Conservation (phyloP, 2,329 filamentous ascomycete genomes). For the Ophiobolus disseminans region DNA sequence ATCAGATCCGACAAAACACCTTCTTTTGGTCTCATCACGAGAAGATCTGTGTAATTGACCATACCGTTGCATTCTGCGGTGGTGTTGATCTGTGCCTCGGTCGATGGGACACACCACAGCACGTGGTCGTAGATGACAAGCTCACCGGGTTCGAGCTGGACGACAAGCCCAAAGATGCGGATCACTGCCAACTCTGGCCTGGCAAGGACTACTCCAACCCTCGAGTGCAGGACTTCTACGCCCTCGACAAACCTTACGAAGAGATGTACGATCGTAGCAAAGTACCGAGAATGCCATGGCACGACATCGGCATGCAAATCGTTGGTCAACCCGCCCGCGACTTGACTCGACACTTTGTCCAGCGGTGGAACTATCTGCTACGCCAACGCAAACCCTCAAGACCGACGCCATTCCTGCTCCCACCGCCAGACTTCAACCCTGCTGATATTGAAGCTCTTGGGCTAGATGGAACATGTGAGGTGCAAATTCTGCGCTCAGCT, state of each 20-base stretch:
- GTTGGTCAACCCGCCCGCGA: constrained; percentile 95
- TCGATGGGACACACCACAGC: constrained; percentile 95
- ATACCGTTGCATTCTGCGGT: constrained; percentile 93
- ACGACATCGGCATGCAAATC: constrained; percentile 97
- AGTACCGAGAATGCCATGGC: constrained; percentile 96
- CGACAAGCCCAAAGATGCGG: constrained; percentile 77
- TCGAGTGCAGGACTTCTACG: constrained; percentile 92
- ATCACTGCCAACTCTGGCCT: constrained; percentile 95
- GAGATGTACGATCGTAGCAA: constrained; percentile 97
- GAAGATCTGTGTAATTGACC: constrained; percentile 96
- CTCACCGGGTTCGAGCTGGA: constrained; percentile 89
- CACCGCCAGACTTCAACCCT: constrained; percentile 87
- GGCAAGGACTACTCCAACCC: constrained; percentile 99
- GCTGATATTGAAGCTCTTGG: constrained; percentile 87
- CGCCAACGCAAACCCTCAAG: constrained; percentile 91
- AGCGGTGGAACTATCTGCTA: constrained; percentile 96
- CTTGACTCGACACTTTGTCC: constrained; percentile 93
- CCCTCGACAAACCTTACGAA: constrained; percentile 91
- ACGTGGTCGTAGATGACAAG: constrained; percentile 89
- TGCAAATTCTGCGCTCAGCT: constrained; percentile 92
- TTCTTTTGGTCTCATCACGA: constrained; percentile 99
- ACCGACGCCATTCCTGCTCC: constrained; percentile 90
- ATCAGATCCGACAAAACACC: constrained; percentile 98
- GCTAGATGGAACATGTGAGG: constrained; percentile 91
- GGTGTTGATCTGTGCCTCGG: constrained; percentile 97